phyloP scores from a whole-genome alignment of 108 stramenopile species.

The Fistulifera pelliculosa region DNA sequence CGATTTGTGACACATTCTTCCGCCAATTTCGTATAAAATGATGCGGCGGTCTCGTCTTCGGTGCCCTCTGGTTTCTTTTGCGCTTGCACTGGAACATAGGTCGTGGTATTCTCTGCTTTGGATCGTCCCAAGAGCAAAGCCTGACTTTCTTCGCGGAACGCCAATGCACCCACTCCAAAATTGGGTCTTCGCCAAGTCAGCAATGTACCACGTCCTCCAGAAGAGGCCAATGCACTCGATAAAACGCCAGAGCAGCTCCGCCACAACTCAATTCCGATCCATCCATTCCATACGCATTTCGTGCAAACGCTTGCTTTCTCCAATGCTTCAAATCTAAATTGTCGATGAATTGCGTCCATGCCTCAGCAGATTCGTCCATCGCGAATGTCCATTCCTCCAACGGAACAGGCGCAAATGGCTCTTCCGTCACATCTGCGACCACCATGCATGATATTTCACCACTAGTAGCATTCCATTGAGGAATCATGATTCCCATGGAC shows the following conservation, averaged over 20 bases:
- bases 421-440: conserved; percentile 65
- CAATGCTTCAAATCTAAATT: conserved; percentile 2
- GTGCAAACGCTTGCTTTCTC: conserved; percentile 3
- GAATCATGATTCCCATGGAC: conserved; percentile 37
- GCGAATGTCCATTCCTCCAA: conserved; percentile 46
- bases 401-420: conserved; percentile 68
- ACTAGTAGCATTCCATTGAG: neutral
- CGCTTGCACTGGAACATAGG: conserved; percentile 44
- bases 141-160: conserved; percentile 33
- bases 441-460: conserved; percentile 19
- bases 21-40: conserved; percentile 49
- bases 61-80: conserved; percentile 3
- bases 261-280: conserved; percentile 33
- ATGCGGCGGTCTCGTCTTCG: conserved; percentile 23
- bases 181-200: conserved; percentile 63
- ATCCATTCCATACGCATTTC: conserved; percentile 11
- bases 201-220: conserved; percentile 68
- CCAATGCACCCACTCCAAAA: conserved; percentile 54
- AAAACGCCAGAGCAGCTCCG: conserved; percentile 73
- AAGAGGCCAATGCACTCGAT: conserved; percentile 50
- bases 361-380: conserved; percentile 22
- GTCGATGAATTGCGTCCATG: conserved; percentile 12
- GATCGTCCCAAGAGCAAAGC: neutral
- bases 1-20: conserved; percentile 35
- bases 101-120: neutral